Evolutionary conservation across 73 alveolate species (phyloP), one percentile per base, ranked within the genome.

Genomic region (Paramecium primaurelia): DNA sequence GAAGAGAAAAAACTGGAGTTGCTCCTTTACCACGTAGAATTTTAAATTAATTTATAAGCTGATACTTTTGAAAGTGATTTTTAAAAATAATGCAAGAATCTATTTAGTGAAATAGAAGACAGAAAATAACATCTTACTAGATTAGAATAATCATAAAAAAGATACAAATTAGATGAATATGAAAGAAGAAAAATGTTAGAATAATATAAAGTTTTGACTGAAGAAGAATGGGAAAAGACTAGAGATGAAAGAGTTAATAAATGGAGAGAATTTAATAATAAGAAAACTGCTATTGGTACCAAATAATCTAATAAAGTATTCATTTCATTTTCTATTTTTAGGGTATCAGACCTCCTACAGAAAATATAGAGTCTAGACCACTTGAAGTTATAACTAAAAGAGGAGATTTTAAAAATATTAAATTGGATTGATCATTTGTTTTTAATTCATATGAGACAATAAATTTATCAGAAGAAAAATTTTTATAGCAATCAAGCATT

Each of bases 171-270:
- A 90, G 98, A 96, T 32, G 99, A 97, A 77, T 93, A 87, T n/a
- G 99, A 97, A 88, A 96, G 88, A 28, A 88, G 95, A 91, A 58
- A 71, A 38, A 96, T 95, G 94, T 94, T 93, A 20, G 96, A 96
- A 60, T 91, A 96, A 80, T 94, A 95, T 85, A 93, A 95, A 58
- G 77, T 91, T 9, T 77, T 75, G 54, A 98, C 95, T 58, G 99
- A 98, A 93, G 98, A 98, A 59, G 98, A 96, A 37, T 98, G 99
- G 99, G 99, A 97, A 86, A 96, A 93, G 32, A 94, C 94, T 54
- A 92, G 99, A 80, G 99, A 98, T 92, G 96, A 95, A 77, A 95
- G 99, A 88, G 99, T 96, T 9, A 93, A 94, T 75, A 92, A 93
- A 58, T 98, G 99, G 99, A 96, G 98, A 94, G 93, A 94, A 54